Base-by-base conservation (phyloP, 1,139 yeast species). In the Hyphopichia khmerensis region DNA sequence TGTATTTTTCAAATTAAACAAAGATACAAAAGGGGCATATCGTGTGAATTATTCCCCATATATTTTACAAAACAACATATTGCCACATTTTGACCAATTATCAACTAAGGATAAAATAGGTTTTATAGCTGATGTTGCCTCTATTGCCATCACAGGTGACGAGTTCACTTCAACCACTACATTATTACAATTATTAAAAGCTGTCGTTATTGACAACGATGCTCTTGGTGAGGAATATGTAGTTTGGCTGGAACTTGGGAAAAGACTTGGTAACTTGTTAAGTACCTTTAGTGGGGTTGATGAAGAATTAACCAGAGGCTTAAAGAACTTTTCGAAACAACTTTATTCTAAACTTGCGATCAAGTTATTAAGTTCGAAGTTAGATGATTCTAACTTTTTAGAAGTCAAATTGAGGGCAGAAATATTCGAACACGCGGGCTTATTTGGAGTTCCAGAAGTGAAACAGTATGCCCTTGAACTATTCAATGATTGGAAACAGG, bases 31-130 rank as follows among this genome's bases (percentile, higher is more conserved):
- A 31, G 91, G 89, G 1, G 80, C 82, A 40, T 85, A 80, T 59
- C 75, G 93, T 45, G 89, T 84, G 41, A 75, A 77, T 50, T 87
- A 86, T 59, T 76, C 82, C 21, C 65, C 74, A 3, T 62, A 62
- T 9, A 62, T 84, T 16, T 66, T 82, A 51, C 56, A 64, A 30
- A 58, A 64, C 8, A 62, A 69, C 40, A 71, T 82, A 41, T 62
- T 79, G 38, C 64, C 74, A 2, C 62, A 71, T 42, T 66, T 78
- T 42, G 65, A 64, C 34, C 58, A 68, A 42, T 65, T 85, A 36
- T 67, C 84, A 3, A 61, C 78, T 7, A 75, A 75, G 42, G 91
- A 86, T 57, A 79, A 79, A 54, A 79, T 84, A 47, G 90, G 88
- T 3, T 61, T 86, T 40, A 68, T 85, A 43, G 83, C 87, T 6